Percentiles rank a stretch among this genome's conserved stretches.
These are phyloP conservation scores for Beauveria brongniartii DNA, from an alignment of 2,329 filamentous ascomycete species.

Conservation along the genomic window DNA sequence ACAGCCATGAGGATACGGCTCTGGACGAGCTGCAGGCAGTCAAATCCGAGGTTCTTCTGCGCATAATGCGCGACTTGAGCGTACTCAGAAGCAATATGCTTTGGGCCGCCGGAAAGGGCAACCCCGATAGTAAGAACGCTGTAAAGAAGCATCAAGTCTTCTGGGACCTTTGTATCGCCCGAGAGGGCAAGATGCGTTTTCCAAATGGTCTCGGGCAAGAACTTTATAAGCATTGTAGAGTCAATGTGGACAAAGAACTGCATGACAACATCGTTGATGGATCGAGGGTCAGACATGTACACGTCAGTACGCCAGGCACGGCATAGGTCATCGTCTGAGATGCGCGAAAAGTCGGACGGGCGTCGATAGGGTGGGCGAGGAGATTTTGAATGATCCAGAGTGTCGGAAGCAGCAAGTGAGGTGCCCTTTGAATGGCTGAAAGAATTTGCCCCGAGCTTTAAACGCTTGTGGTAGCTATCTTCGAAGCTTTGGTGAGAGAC, in stretches of 20 bases:
- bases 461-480: slow-evolving; percentile 31
- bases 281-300: slow-evolving; percentile 36
- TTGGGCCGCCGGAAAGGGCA: slow-evolving; percentile 29
- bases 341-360: slow-evolving; percentile 34
- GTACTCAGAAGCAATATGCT: slow-evolving; percentile 30
- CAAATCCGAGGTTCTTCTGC: slow-evolving; percentile 22
- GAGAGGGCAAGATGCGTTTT: slow-evolving; percentile 28
- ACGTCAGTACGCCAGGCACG: slow-evolving; percentile 44
- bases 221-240: slow-evolving; percentile 32
- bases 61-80: slow-evolving; percentile 50
- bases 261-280: slow-evolving; percentile 29
- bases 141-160: slow-evolving; percentile 39
- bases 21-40: slow-evolving; percentile 55
- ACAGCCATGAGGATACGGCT: slow-evolving; percentile 57
- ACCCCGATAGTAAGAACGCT: slow-evolving; percentile 34
- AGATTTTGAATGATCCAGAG: slow-evolving; percentile 30
- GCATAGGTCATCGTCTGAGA: slow-evolving; percentile 40
- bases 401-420: slow-evolving; percentile 22
- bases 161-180: slow-evolving; percentile 30
- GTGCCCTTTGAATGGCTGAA: slow-evolving; percentile 29
- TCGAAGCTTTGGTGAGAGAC: not conserved
- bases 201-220: slow-evolving; percentile 33
- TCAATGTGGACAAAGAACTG: slow-evolving; percentile 36
- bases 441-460: slow-evolving; percentile 39
- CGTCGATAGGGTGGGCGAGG: slow-evolving; percentile 29